phyloP scores from a whole-genome alignment of 495 filamentous ascomycete genomes.

The Podospora pseudocomata region DNA sequence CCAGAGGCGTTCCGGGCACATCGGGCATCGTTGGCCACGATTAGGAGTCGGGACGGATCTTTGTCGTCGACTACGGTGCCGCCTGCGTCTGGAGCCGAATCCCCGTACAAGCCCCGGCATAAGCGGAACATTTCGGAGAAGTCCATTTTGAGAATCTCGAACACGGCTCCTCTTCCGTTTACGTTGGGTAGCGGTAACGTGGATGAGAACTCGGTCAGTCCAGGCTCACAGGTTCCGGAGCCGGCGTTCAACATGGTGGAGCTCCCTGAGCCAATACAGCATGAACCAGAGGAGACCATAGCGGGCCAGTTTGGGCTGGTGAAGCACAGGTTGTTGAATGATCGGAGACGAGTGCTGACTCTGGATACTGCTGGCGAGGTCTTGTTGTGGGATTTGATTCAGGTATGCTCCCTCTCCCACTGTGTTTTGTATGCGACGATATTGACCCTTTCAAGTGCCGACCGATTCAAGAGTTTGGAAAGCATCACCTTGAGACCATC shows the following conservation, averaged over 20 bases:
- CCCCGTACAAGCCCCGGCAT: conserved; percentile 61
- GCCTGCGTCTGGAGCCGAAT: conserved; percentile 33
- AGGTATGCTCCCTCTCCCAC: conserved; percentile 46
- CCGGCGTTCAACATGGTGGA: conserved; percentile 54
- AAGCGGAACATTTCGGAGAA: conserved; percentile 32
- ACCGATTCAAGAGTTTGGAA: conserved; percentile 82
- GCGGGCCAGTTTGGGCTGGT: conserved; percentile 94
- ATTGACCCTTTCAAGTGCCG: conserved; percentile 57
- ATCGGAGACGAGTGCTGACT: conserved; percentile 82
- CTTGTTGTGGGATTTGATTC: conserved; percentile 89
- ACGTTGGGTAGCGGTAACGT: conserved; percentile 32
- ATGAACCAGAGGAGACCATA: conserved; percentile 79
- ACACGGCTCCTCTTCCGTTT: conserved; percentile 70
- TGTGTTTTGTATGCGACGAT: conserved; percentile 12
- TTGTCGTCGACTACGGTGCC: conserved; percentile 13
- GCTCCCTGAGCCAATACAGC: conserved; percentile 57
- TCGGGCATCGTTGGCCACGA: conserved; percentile 48
- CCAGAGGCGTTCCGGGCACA: conserved; percentile 54
- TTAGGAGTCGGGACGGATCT: conserved; percentile 28
- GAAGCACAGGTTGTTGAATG: conserved; percentile 89
- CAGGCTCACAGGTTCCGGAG: conserved; percentile 58
- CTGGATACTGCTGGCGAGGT: conserved; percentile 95
- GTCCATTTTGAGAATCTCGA: conserved; percentile 74
- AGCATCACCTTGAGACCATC: conserved; percentile 89
- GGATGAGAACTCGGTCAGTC: conserved; percentile 43